Evolutionary conservation across 768 basidiomycete genomes (phyloP), one percentile per base, ranked within the genome.

Genomic region (Serendipita sp.): DNA sequence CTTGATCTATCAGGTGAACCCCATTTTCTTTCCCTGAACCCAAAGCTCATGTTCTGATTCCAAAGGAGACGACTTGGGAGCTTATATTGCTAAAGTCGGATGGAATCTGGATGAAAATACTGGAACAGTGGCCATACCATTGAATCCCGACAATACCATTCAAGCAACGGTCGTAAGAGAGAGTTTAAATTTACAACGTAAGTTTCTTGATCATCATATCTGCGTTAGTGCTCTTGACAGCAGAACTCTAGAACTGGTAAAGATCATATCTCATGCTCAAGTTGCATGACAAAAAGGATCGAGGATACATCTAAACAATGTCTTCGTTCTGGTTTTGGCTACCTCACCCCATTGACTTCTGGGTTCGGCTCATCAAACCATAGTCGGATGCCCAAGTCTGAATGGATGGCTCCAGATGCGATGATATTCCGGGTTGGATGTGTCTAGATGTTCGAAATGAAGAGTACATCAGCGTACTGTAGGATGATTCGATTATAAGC

Each of bases 351-450:
- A 2, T 60, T 60, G 28, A 38, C 16, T 24, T 60, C 35, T 10
- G 35, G 10, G 34, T 37, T 37, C 35, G 28, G 30, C 34, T 67
- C 67, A 70, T 88, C 84, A 65, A 78, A 76, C 93, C 93, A 96
- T 15, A 97, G 69, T 63, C 86, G 80, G 70, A 97, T 88, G 3
- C 84, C 85, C 66, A 89, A 74, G 69, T 95, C 93, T 68, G 91
- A 91, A 69, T 93, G 92, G 81, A 90, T 85, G 8, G 86, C 82
- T n/a, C 89, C 90, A 3, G 91, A 90, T 4, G 91, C 93, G 67
- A 97, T 86, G 64, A 88, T 83, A 53, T 78, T 79, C 63, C 76
- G 80, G 24, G 76, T 79, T 1, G 93, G 92, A 74, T 94, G 90
- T 1, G 85, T 80, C 92, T 94, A 65, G 65, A 47, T 41, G 41